phyloP scores from a whole-genome alignment of 768 basidiomycete genomes.

The Tylopilus vinaceipallidus region DNA sequence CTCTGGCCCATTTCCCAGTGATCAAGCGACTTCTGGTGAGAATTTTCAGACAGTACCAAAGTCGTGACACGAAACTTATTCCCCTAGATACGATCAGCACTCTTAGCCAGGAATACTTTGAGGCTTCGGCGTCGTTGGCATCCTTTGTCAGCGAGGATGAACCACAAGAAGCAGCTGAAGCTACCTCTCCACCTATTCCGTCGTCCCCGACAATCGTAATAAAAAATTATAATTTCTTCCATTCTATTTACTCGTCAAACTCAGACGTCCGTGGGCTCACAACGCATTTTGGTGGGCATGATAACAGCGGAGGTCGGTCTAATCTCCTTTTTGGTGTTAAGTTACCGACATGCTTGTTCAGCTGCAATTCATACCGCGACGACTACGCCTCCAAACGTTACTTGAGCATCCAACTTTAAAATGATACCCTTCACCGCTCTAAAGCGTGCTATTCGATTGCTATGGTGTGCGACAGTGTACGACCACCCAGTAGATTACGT shows the following conservation, averaged over 20 bases:
- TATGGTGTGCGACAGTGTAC: too few relatives aligned
- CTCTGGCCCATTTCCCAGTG: background rate
- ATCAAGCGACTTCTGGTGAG: conserved; percentile 4
- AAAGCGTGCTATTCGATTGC: too few relatives aligned
- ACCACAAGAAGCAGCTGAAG: background rate
- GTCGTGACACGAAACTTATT: background rate
- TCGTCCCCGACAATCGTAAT: background rate
- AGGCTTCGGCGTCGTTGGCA: background rate
- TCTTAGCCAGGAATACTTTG: background rate
- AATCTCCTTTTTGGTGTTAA: background rate
- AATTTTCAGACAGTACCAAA: background rate
- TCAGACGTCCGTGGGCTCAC: conserved; percentile 1
- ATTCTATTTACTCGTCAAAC: background rate
- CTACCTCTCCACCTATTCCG: background rate
- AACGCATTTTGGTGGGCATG: background rate
- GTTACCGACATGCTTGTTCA: background rate
- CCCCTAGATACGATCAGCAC: background rate
- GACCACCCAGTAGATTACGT: too few relatives aligned
- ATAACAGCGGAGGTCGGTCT: conserved; percentile 10
- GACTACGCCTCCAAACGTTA: background rate
- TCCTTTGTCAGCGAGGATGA: background rate
- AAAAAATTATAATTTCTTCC: background rate
- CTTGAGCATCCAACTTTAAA: background rate
- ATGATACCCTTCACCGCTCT: too few relatives aligned
- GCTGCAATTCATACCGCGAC: background rate